Percentiles rank a stretch among this genome's conserved stretches.
Evolutionary conservation across 2,329 filamentous ascomycete species (phyloP).

Genomic region (Akanthomyces dipterigenus): DNA sequence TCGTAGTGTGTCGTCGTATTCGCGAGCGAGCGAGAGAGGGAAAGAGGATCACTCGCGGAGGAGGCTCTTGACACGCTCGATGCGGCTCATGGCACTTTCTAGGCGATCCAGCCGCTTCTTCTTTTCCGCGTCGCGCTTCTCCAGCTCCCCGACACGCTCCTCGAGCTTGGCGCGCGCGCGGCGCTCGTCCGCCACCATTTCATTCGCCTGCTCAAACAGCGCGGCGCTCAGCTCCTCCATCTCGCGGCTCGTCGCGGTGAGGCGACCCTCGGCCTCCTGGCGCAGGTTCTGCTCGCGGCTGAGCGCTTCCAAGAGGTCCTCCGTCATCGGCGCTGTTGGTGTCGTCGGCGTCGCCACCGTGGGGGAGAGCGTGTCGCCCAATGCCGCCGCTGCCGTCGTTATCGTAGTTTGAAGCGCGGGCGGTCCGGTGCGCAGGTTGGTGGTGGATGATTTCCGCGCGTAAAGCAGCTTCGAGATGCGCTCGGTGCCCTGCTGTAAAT

Average conservation of each 20-base stretch:
- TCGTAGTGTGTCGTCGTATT: not conserved
- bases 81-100: constrained; percentile 63
- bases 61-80: constrained; percentile 62
- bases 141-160: constrained; percentile 60
- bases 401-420: constrained; percentile 16
- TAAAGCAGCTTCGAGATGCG: constrained; percentile 40
- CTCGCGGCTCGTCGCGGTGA: constrained; percentile 62
- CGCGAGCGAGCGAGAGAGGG: not conserved
- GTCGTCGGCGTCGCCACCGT: constrained; percentile 17
- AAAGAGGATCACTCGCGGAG: constrained; percentile 26
- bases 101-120: constrained; percentile 59
- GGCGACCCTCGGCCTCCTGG: constrained; percentile 59
- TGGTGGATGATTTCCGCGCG: constrained; percentile 40
- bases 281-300: constrained; percentile 61
- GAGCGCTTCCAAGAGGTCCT: constrained; percentile 57
- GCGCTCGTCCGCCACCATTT: constrained; percentile 77
- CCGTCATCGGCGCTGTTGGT: constrained; percentile 22
- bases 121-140: constrained; percentile 65
- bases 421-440: constrained; percentile 25
- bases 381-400: constrained; percentile 15
- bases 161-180: constrained; percentile 64
- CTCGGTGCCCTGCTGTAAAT: constrained; percentile 38
- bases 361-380: not conserved
- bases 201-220: constrained; percentile 77
- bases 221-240: constrained; percentile 71